These are phyloP conservation scores for Ophiostoma himal-ulmi DNA, from an alignment of 2,329 filamentous ascomycete species.

Conservation along the genomic window DNA sequence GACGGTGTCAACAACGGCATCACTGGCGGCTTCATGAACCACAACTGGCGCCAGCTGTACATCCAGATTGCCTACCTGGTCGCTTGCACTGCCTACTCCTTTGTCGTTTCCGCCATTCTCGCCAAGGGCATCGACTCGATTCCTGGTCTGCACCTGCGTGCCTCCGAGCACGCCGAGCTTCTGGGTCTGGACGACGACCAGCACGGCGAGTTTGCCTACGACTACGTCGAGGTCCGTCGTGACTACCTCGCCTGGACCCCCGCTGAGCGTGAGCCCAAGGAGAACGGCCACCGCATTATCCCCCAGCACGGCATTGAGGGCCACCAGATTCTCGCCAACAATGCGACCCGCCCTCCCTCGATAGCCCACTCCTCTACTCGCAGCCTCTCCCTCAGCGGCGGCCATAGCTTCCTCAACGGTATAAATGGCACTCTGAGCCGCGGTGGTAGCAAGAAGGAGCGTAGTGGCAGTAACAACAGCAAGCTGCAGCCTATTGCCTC, in stretches of 20 bases:
- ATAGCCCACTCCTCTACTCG: neutral
- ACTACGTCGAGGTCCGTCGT: slow-evolving; percentile 82
- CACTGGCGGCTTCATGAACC: slow-evolving; percentile 66
- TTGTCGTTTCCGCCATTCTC: slow-evolving; percentile 66
- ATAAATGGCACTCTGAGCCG: neutral
- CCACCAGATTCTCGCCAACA: slow-evolving; percentile 53
- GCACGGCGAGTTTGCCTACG: slow-evolving; percentile 84
- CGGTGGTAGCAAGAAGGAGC: slow-evolving; percentile 17
- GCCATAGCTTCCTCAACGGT: neutral
- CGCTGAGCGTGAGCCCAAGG: slow-evolving; percentile 58
- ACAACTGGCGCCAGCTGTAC: slow-evolving; percentile 68
- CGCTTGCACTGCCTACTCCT: slow-evolving; percentile 61
- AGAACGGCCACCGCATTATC: slow-evolving; percentile 51
- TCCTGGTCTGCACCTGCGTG: slow-evolving; percentile 72
- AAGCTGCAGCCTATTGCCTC: slow-evolving; percentile 2
- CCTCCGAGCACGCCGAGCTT: slow-evolving; percentile 74
- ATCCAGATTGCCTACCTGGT: slow-evolving; percentile 74
- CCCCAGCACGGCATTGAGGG: slow-evolving; percentile 68
- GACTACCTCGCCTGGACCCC: slow-evolving; percentile 87
- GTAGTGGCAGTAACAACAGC: slow-evolving; percentile 11
- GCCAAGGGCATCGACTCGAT: slow-evolving; percentile 69
- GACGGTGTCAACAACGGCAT: slow-evolving; percentile 66
- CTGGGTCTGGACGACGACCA: slow-evolving; percentile 88
- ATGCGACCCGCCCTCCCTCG: neutral
- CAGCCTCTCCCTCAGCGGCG: neutral